Percentiles rank a stretch among this genome's conserved stretches.
phyloP scores from a whole-genome alignment of 2,329 filamentous ascomycete genomes.

The Pseudogymnoascus sp. region DNA sequence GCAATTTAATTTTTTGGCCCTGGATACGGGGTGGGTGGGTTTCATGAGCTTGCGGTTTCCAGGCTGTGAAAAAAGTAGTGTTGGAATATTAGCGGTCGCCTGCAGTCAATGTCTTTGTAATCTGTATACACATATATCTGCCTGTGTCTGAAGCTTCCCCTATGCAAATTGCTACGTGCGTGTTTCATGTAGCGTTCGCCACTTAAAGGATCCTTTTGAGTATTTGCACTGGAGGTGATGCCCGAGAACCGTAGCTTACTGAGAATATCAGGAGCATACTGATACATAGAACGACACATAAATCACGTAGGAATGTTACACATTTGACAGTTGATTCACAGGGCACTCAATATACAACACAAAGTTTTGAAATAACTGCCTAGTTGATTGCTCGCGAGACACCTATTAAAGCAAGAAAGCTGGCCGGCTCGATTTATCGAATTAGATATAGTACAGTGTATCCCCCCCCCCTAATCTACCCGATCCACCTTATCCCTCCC shows the following conservation, averaged over 20 bases:
- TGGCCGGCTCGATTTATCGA: constrained; percentile 24
- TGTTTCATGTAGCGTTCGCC: neutral
- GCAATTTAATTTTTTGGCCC: neutral
- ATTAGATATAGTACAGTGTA: constrained; percentile 28
- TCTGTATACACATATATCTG: constrained; percentile 4
- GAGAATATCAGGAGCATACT: neutral
- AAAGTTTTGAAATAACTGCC: constrained; percentile 6
- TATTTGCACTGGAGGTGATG: neutral
- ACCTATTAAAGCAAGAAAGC: constrained; percentile 14
- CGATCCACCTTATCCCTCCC: constrained; percentile 7
- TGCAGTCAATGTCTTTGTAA: neutral
- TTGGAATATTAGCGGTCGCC: constrained; percentile 1
- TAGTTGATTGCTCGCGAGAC: constrained; percentile 7
- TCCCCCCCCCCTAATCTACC: constrained; percentile 15
- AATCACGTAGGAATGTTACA: neutral
- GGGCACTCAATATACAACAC: neutral
- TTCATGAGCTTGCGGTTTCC: neutral
- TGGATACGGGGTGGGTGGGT: neutral
- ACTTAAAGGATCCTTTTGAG: neutral
- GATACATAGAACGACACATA: neutral
- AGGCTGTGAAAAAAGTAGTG: constrained; percentile 5
- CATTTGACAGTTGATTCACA: constrained; percentile 1
- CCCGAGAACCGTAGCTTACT: neutral
- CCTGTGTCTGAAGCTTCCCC: neutral
- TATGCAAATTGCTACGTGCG: neutral